Evolutionary conservation across 148 eudicot genomes (phyloP).

Genomic region (Selenicereus undatus): DNA sequence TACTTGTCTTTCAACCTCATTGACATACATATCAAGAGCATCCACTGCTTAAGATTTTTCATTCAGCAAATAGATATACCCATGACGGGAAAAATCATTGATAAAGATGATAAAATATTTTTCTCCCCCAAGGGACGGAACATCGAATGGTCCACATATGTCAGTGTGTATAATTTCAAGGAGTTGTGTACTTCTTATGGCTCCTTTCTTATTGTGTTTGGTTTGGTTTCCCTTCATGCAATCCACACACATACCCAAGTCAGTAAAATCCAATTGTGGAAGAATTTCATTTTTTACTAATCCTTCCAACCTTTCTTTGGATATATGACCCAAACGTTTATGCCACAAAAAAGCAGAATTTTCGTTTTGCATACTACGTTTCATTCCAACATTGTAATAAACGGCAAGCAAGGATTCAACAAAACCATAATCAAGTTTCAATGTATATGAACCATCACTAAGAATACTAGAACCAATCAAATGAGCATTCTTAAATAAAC

Average conservation of each 20-base stretch:
- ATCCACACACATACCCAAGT: constrained; percentile 24
- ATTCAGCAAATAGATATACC: constrained; percentile 16
- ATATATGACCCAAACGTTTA: constrained; percentile 9
- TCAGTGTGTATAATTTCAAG: constrained; percentile 25
- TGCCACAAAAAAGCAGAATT: constrained; percentile 22
- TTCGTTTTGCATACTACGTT: constrained; percentile 21
- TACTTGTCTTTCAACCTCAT: not conserved
- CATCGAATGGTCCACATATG: not conserved
- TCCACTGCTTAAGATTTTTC: constrained; percentile 25
- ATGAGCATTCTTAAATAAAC: constrained; percentile 13
- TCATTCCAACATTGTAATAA: constrained; percentile 8
- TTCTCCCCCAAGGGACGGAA: constrained; percentile 12
- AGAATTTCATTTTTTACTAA: constrained; percentile 21
- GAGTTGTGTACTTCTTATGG: constrained; percentile 27
- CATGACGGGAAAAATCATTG: constrained; percentile 24
- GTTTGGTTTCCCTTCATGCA: constrained; percentile 28
- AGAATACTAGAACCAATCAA: constrained; percentile 17
- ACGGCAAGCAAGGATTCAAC: constrained; percentile 12
- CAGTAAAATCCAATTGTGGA: constrained; percentile 17
- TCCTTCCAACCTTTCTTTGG: constrained; percentile 20
- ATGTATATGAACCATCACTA: constrained; percentile 14
- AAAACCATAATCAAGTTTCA: constrained; percentile 23
- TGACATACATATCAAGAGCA: constrained; percentile 3
- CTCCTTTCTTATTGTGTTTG: constrained; percentile 25
- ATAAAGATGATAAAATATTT: constrained; percentile 22